Conservation (phyloP, 2,329 filamentous ascomycete species). For the Emericellopsis cladophorae region DNA sequence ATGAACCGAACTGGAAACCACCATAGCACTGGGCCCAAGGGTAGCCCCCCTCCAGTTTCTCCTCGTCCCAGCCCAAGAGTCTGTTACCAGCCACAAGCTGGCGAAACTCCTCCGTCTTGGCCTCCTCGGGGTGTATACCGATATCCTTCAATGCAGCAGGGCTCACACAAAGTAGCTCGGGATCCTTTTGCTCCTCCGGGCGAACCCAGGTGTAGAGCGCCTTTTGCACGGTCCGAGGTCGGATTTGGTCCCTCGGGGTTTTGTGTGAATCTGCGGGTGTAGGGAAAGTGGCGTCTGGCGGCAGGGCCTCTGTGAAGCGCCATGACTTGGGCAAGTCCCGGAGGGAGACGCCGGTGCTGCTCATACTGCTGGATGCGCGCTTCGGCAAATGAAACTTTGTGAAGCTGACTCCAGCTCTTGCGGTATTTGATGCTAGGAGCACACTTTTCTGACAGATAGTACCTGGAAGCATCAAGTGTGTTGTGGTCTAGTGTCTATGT, state of each 20-base stretch:
- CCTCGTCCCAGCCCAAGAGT: conserved; percentile 65
- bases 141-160: conserved; percentile 67
- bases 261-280: conserved; percentile 73
- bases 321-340: conserved; percentile 51
- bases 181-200: conserved; percentile 57
- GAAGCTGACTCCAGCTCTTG: neutral
- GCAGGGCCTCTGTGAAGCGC: conserved; percentile 54
- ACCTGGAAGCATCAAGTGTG: neutral
- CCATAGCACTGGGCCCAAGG: conserved; percentile 99
- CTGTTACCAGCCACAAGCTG: conserved; percentile 71
- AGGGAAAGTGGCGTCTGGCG: conserved; percentile 65
- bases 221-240: conserved; percentile 70
- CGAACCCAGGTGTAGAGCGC: conserved; percentile 87
- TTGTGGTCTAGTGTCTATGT: too few species aligned
- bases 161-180: conserved; percentile 74
- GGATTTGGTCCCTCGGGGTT: conserved; percentile 63
- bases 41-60: conserved; percentile 58
- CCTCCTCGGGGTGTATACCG: conserved; percentile 58
- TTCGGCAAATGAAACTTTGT: neutral
- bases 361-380: neutral
- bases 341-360: conserved; percentile 23
- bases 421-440: neutral
- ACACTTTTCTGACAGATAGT: neutral
- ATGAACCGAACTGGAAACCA: conserved; percentile 68
- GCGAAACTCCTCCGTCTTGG: conserved; percentile 60